phyloP scores from a whole-genome alignment of 257 asterid genomes.

The Solanum sejunctum region DNA sequence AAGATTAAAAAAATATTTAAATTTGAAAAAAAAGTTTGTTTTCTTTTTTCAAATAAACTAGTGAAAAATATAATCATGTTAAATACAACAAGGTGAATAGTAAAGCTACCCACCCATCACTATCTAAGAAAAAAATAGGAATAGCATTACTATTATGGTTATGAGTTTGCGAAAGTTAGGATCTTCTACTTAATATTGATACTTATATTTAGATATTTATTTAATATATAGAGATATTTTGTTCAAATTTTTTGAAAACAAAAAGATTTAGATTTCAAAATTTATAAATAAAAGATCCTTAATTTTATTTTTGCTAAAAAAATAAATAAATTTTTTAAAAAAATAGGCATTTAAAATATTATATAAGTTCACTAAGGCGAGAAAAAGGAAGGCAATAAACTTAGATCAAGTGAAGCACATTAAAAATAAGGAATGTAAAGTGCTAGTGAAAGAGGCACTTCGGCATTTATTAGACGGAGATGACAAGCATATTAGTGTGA shows the following conservation, averaged over 20 bases:
- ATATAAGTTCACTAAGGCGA: too few relatives aligned
- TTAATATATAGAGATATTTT: not conserved
- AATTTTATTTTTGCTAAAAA: too few relatives aligned
- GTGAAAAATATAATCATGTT: not conserved
- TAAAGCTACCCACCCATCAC: not conserved
- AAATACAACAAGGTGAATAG: not conserved
- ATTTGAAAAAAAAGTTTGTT: not conserved
- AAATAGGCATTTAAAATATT: not conserved
- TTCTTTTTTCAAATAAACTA: not conserved
- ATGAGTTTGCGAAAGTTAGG: rapidly evolving
- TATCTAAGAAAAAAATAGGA: not conserved
- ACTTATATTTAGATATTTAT: not conserved
- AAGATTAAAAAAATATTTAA: not conserved
- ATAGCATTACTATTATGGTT: not conserved
- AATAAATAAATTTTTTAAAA: too few relatives aligned
- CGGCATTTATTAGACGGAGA: too few relatives aligned
- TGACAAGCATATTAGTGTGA: too few relatives aligned
- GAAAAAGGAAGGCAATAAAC: too few relatives aligned
- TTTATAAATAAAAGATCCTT: not conserved
- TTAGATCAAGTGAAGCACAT: too few relatives aligned
- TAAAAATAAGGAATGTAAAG: too few relatives aligned
- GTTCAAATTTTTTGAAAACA: rapidly evolving
- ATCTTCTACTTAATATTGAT: not conserved
- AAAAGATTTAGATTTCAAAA: not conserved
- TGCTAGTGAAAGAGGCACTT: too few relatives aligned